phyloP scores from a whole-genome alignment of 2,329 filamentous ascomycete genomes.

The Cryphonectria naterciae region DNA sequence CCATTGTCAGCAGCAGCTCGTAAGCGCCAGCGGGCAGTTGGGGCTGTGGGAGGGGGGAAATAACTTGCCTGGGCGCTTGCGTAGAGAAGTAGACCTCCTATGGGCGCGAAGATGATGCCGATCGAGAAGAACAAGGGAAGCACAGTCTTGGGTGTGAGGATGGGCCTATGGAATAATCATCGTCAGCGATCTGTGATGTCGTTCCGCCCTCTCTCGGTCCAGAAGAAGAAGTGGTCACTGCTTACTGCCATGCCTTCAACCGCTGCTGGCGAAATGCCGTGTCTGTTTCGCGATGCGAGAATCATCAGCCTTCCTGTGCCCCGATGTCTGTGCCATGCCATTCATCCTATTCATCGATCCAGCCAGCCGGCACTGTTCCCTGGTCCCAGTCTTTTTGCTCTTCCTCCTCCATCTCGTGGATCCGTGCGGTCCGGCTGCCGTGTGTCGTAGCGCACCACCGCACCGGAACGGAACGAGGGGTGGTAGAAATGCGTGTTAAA shows the following conservation, averaged over 20 bases:
- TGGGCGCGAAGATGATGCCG: slow-evolving; percentile 89
- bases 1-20: slow-evolving; percentile 26
- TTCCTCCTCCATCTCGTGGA: background rate
- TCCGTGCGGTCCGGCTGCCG: background rate
- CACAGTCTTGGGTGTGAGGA: slow-evolving; percentile 92
- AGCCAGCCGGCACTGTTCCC: background rate
- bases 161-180: slow-evolving; percentile 64
- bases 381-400: background rate
- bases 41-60: too few relatives aligned
- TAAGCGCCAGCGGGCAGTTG: slow-evolving; percentile 13
- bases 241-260: slow-evolving; percentile 97
- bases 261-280: slow-evolving; percentile 97
- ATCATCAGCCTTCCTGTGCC: slow-evolving; percentile 22
- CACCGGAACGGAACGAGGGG: background rate
- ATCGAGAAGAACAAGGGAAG: slow-evolving; percentile 89
- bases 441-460: background rate
- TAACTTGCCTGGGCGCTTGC: slow-evolving; percentile 74
- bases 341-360: background rate
- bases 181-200: slow-evolving; percentile 18
- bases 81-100: slow-evolving; percentile 84
- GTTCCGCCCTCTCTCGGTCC: too few relatives aligned
- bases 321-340: background rate
- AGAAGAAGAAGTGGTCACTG: slow-evolving; percentile 34
- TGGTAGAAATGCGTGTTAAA: slow-evolving; percentile 25
- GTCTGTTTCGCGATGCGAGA: slow-evolving; percentile 55